These are phyloP conservation scores for Scutellaria baicalensis DNA, from an alignment of 257 asterid genomes.

Conservation along the genomic window DNA sequence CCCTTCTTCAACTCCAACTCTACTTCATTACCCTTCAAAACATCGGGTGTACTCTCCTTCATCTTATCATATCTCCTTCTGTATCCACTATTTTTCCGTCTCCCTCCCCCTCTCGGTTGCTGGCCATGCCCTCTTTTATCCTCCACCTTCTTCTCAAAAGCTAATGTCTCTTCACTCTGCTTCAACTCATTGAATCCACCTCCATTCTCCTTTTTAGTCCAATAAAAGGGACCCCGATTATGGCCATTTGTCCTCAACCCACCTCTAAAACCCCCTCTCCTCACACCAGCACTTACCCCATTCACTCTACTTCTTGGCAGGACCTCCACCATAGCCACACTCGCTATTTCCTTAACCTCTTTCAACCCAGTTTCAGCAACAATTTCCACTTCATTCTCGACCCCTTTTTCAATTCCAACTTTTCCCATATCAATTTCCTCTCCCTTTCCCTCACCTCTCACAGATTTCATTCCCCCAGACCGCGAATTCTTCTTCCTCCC, in stretches of 20 bases:
- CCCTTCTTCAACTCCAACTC: background rate
- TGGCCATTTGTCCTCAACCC: slow-evolving; percentile 6
- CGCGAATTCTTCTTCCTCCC: background rate
- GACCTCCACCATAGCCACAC: background rate
- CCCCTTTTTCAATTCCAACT: background rate
- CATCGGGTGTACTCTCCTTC: background rate
- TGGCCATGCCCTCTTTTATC: background rate
- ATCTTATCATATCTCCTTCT: background rate
- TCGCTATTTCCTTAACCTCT: background rate
- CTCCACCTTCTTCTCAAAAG: background rate
- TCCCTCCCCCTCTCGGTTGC: background rate
- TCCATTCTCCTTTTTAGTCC: background rate
- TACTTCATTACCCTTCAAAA: background rate
- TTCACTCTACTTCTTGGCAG: slow-evolving; percentile 6
- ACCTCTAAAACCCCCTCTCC: slow-evolving; percentile 4
- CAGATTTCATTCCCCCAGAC: background rate
- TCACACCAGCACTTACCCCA: background rate
- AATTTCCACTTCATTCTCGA: background rate
- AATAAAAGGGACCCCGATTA: background rate
- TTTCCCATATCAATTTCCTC: background rate
- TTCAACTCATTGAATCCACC: slow-evolving; percentile 4
- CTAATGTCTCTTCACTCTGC: background rate
- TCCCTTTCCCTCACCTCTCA: slow-evolving; percentile 9
- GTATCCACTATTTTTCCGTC: background rate
- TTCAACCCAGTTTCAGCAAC: background rate